Conservation (phyloP, 495 filamentous ascomycete species). For the Chlorociboria aeruginascens region DNA sequence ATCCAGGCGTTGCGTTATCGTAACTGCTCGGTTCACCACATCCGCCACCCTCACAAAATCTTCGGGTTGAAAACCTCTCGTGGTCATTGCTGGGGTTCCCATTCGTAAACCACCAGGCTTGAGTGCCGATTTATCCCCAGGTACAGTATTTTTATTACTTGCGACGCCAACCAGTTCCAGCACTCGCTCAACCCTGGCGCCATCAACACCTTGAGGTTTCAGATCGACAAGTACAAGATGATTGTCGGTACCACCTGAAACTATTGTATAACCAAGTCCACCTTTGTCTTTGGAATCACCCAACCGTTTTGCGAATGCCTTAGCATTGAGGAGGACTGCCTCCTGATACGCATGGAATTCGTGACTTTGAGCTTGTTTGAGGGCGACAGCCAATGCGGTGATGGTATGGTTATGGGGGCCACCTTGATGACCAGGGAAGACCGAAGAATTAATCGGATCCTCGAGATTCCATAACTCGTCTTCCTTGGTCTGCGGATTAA, state of each 20-base stretch:
- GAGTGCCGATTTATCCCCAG: constrained; percentile 85
- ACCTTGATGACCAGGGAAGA: constrained; percentile 98
- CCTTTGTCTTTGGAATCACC: constrained; percentile 60
- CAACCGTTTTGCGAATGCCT: constrained; percentile 67
- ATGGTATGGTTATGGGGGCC: constrained; percentile 99
- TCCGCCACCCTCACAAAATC: constrained; percentile 88
- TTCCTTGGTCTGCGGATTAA: constrained; percentile 74
- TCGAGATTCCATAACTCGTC: constrained; percentile 84
- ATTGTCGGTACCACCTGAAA: constrained; percentile 92
- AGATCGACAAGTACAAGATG: constrained; percentile 93
- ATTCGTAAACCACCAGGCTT: constrained; percentile 86
- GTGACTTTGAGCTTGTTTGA: constrained; percentile 82
- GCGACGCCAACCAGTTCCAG: constrained; percentile 91
- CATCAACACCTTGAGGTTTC: constrained; percentile 81
- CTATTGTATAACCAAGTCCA: constrained; percentile 78
- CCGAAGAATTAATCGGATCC: constrained; percentile 85
- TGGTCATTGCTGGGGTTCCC: constrained; percentile 96
- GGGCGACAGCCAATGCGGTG: constrained; percentile 82
- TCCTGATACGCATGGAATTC: constrained; percentile 86
- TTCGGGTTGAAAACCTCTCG: constrained; percentile 72
- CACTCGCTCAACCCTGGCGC: constrained; percentile 86
- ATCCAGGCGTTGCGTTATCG: constrained; percentile 71
- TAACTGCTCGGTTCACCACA: constrained; percentile 85
- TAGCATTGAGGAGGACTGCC: constrained; percentile 75
- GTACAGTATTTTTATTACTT: constrained; percentile 97